Evolutionary conservation across 805 yeast species (phyloP), one percentile per base, ranked within the genome.

Genomic region (Vanderwaltozyma polyspora): DNA sequence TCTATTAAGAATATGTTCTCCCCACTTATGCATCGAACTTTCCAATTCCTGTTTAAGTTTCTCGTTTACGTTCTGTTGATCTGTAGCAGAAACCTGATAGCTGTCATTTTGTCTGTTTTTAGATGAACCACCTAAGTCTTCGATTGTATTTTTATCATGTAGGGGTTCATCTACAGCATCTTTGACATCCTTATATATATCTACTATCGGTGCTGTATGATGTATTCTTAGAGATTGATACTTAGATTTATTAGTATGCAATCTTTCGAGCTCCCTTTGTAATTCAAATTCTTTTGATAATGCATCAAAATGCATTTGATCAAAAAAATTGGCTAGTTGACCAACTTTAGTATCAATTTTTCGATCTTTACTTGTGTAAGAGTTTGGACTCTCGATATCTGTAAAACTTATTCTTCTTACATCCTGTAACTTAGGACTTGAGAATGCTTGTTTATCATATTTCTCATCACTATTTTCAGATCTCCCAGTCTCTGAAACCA

Each of bases 181-280:
- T 39, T 79, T 76, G 10, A 83, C 91, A 49, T 83, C 79, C 44
- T 84, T 77, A 52, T 81, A 91, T 18, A 91, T 80, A 46, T 87
- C 95, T 16, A 87, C 96, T 36, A 84, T 79, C 0, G 98, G 97
- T 39, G 72, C 77, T 1, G 91, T 76, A 2, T 76, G 71, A 17
- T 76, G 74, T 33, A 84, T 72, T 6, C 91, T 86, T 11, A 67
- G 62, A 0, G 89, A 84, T 40, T 76, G 66, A 51, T 75, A 74
- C 45, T 78, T 70, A 44, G 75, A 68, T 42, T 61, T 66, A 29
- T 73, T 66, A 28, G 83, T 51, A 40, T 79, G 76, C 37, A 69
- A 63, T 39, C 85, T 69, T 51, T 89, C 95, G 29, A 67, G 60
- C 43, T 84, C 94, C 49, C 97, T 73, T 49, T 87, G 94, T 43